phyloP scores from a whole-genome alignment of 805 yeast species.

The Spathaspora hagerdaliae region DNA sequence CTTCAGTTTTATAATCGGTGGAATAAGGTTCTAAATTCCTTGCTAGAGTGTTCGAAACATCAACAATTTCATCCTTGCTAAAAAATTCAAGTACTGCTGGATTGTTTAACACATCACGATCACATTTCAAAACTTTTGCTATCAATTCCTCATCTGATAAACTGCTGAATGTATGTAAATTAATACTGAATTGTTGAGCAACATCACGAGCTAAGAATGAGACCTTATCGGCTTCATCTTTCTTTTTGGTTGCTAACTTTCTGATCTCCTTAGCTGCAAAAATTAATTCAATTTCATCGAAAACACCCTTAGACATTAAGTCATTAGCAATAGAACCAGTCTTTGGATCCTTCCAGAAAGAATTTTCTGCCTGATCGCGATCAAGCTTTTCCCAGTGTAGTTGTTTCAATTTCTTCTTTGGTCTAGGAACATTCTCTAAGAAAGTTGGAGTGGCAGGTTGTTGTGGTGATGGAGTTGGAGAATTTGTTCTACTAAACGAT shows the following conservation, averaged over 20 bases:
- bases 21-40: conserved; percentile 63
- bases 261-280: conserved; percentile 55
- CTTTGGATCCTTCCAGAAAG: conserved; percentile 58
- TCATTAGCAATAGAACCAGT: conserved; percentile 44
- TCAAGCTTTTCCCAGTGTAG: conserved; percentile 81
- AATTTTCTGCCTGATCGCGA: conserved; percentile 39
- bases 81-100: conserved; percentile 65
- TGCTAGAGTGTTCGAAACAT: conserved; percentile 52
- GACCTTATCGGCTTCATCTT: conserved; percentile 43
- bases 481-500: not conserved
- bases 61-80: conserved; percentile 59
- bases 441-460: conserved; percentile 3
- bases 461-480: conserved; percentile 11
- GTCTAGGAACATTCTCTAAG: conserved; percentile 52
- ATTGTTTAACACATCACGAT: conserved; percentile 48
- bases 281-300: conserved; percentile 57
- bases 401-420: conserved; percentile 63
- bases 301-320: conserved; percentile 55
- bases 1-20: conserved; percentile 39
- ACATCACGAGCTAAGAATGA: conserved; percentile 64
- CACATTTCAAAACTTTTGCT: conserved; percentile 55
- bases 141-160: conserved; percentile 54
- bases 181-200: conserved; percentile 78
- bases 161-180: conserved; percentile 59
- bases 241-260: conserved; percentile 40